phyloP scores from a whole-genome alignment of 2,329 filamentous ascomycete genomes.

The Fusarium mundagurra region DNA sequence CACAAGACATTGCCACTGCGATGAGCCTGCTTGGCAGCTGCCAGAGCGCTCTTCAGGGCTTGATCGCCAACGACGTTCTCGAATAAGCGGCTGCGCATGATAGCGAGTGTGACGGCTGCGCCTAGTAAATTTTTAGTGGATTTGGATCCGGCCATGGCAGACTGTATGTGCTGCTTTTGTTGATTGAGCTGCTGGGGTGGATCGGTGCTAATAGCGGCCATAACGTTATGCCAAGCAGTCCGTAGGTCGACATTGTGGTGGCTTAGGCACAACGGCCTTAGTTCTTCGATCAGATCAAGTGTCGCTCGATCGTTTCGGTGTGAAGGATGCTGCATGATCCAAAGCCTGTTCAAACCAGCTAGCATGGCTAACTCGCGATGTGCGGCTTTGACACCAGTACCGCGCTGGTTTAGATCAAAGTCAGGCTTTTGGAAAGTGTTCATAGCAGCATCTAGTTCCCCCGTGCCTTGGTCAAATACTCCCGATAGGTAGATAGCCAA shows the following conservation, averaged over 20 bases:
- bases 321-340: constrained; percentile 74
- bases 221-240: constrained; percentile 80
- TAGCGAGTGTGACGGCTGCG: constrained; percentile 82
- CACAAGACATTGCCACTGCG: constrained; percentile 77
- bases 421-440: constrained; percentile 69
- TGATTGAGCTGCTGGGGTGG: constrained; percentile 75
- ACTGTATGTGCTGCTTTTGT: constrained; percentile 81
- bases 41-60: constrained; percentile 78
- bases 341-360: constrained; percentile 73
- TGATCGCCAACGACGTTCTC: constrained; percentile 83
- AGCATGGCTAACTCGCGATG: constrained; percentile 74
- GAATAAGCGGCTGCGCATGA: constrained; percentile 87
- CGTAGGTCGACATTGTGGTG: constrained; percentile 80
- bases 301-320: constrained; percentile 68
- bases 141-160: constrained; percentile 75
- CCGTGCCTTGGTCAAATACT: constrained; percentile 79
- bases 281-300: constrained; percentile 67
- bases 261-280: constrained; percentile 73
- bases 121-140: constrained; percentile 79
- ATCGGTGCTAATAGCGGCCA: constrained; percentile 71
- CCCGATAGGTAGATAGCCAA: constrained; percentile 78
- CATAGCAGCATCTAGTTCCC: constrained; percentile 75
- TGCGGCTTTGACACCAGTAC: constrained; percentile 57
- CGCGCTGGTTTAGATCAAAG: constrained; percentile 58
- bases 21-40: constrained; percentile 73